Evolutionary conservation across 176 grass and related monocot genomes (phyloP), one percentile per base, ranked within the genome.

Genomic region (Rhynchospora tenuis): DNA sequence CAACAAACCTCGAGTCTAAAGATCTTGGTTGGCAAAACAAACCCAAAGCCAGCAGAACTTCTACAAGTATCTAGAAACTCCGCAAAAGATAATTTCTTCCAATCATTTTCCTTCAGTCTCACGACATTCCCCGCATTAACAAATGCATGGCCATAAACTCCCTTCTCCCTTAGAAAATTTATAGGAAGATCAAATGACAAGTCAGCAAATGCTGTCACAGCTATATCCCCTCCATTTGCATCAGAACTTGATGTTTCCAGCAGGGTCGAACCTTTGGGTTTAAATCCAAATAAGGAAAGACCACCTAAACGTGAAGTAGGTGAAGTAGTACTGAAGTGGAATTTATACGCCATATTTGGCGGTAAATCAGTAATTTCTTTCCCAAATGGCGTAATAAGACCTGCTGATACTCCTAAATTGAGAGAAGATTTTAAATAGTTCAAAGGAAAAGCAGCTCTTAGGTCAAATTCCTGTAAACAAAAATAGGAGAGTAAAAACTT

Each of bases 131-230:
- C 93, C 29, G 88, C 89, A 42, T 91, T 84, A 55, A 95, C 2
- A 80, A 99, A 99, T 46, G 88, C 77, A 62, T 95, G 96, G 4
- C 92, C 92, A 69, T 99, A 93, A 51, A 99, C 89, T 68, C 96
- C 96, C 50, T 89, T 87, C 13, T 95, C 92, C 87, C 78, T 93
- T 74, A 99, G 86, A 79, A 93, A 5, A 58, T 89, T 93, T 55
- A 92, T 69, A 77, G 93, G 96, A 9, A 99, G 81, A 86, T 95
- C 89, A 86, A 95, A 99, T 58, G 91, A 95, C 8, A 94, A 79
- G 82, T 97, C 94, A 88, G 90, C 96, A 76, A 97, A 94, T 13
- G 91, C 89, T n/a, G 89, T 90, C 31, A 90, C 60, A 56, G 93
- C 87, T 20, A 94, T 60, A 86, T 94, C 86, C 70, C 94, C 91